These are phyloP conservation scores for Salvia splendens DNA, from an alignment of 257 asterid species.

Conservation along the genomic window DNA sequence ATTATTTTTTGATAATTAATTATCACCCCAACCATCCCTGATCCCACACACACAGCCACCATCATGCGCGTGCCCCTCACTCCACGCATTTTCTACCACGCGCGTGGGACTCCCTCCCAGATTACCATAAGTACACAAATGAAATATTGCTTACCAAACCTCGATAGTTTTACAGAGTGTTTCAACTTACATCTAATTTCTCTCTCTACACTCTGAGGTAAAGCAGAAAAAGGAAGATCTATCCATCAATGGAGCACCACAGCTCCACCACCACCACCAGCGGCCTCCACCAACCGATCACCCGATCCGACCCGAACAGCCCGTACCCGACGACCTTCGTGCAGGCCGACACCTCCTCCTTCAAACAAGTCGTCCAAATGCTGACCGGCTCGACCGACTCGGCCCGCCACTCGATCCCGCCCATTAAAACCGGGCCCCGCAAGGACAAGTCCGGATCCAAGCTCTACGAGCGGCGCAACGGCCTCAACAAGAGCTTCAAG, in stretches of 20 bases:
- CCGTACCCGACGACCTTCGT: constrained; percentile 96
- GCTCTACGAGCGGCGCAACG: constrained; percentile 81
- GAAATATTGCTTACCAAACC: constrained; percentile 54
- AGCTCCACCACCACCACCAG: constrained; percentile 40
- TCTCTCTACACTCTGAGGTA: background rate
- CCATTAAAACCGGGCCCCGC: constrained; percentile 56
- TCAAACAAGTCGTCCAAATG: constrained; percentile 93
- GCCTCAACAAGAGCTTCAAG: constrained; percentile 60
- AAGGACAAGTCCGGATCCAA: constrained; percentile 65
- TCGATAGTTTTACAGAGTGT: constrained; percentile 35
- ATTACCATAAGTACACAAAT: background rate
- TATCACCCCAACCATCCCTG: no score
- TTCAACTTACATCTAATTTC: constrained; percentile 1
- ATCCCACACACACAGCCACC: no score
- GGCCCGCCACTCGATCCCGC: constrained; percentile 60
- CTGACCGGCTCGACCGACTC: constrained; percentile 80
- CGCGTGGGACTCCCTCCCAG: no score
- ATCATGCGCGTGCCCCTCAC: no score
- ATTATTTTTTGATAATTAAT: no score
- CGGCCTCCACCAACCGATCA: constrained; percentile 33
- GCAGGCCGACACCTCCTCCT: constrained; percentile 86
- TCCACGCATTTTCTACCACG: no score
- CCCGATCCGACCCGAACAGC: constrained; percentile 88
- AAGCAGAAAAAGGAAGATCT: constrained; percentile 23
- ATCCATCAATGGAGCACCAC: constrained; percentile 43